Evolutionary conservation across 2,329 filamentous ascomycete species (phyloP).

Genomic region (Magnaporthiopsis rhizophila): DNA sequence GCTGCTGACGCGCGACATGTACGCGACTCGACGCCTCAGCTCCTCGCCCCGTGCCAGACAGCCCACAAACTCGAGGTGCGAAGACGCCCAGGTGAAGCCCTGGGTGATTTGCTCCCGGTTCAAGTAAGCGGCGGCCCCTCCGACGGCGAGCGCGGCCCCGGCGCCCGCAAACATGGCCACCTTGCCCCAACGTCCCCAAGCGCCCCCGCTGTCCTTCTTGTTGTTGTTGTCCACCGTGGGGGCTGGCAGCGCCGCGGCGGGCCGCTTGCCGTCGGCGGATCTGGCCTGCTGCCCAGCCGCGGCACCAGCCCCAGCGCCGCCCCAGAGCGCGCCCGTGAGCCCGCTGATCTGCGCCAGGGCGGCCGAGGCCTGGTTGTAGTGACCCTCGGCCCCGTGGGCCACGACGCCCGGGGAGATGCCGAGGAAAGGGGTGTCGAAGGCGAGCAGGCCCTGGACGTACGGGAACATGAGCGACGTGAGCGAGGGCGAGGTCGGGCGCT

Average conservation of each 20-base stretch:
- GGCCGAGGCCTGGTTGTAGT: constrained; percentile 66
- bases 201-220: constrained; percentile 19
- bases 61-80: constrained; percentile 89
- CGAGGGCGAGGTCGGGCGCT: too few relatives aligned
- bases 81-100: constrained; percentile 75
- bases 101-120: constrained; percentile 73
- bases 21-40: constrained; percentile 63
- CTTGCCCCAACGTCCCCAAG: constrained; percentile 76
- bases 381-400: constrained; percentile 78
- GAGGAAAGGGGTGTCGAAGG: constrained; percentile 90
- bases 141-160: constrained; percentile 72
- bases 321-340: constrained; percentile 62
- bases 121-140: constrained; percentile 76
- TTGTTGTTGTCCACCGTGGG: constrained; percentile 32
- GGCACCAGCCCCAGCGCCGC: constrained; percentile 34
- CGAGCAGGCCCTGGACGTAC: constrained; percentile 80
- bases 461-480: constrained; percentile 78
- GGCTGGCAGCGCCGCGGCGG: constrained; percentile 27
- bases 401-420: constrained; percentile 75
- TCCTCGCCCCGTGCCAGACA: constrained; percentile 81
- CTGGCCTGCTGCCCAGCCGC: constrained; percentile 14
- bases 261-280: constrained; percentile 24
- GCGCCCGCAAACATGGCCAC: constrained; percentile 82
- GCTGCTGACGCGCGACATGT: constrained; percentile 54
- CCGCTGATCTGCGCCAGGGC: constrained; percentile 60